These are phyloP conservation scores for Candida sonorensis DNA, from an alignment of 805 yeast genomes.

Conservation along the genomic window DNA sequence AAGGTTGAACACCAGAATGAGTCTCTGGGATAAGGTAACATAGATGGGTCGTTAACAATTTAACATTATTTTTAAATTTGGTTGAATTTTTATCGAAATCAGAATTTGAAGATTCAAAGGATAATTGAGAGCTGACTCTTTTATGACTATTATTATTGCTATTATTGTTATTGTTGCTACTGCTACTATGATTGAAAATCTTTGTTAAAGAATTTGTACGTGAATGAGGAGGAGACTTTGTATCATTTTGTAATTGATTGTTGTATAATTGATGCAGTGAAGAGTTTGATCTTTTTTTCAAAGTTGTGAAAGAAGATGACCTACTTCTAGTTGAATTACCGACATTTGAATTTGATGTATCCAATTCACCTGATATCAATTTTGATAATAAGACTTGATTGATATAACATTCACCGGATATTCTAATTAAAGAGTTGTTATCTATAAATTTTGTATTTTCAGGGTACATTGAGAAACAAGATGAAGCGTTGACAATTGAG, in stretches of 20 bases:
- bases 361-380: conserved; percentile 17
- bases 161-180: too few species aligned
- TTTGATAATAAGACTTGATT: conserved; percentile 28
- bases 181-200: too few species aligned
- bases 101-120: conserved; percentile 20
- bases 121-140: conserved; percentile 18
- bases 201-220: too few species aligned
- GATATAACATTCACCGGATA: conserved; percentile 47
- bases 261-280: conserved; percentile 15
- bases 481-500: conserved; percentile 36
- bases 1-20: conserved; percentile 66
- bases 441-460: conserved; percentile 52
- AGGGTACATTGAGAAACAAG: conserved; percentile 53
- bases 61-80: conserved; percentile 17
- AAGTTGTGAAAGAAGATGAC: conserved; percentile 19
- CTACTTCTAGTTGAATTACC: conserved; percentile 17
- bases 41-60: conserved; percentile 21
- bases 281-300: conserved; percentile 23
- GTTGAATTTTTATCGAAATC: conserved; percentile 10
- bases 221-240: conserved; percentile 11
- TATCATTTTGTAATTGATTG: conserved; percentile 5
- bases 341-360: conserved; percentile 7
- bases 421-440: conserved; percentile 46
- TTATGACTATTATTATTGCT: conserved; percentile 8
- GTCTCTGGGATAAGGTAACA: conserved; percentile 50